Conservation (phyloP, 495 filamentous ascomycete genomes). For the Rhizodiscina lignyota region DNA sequence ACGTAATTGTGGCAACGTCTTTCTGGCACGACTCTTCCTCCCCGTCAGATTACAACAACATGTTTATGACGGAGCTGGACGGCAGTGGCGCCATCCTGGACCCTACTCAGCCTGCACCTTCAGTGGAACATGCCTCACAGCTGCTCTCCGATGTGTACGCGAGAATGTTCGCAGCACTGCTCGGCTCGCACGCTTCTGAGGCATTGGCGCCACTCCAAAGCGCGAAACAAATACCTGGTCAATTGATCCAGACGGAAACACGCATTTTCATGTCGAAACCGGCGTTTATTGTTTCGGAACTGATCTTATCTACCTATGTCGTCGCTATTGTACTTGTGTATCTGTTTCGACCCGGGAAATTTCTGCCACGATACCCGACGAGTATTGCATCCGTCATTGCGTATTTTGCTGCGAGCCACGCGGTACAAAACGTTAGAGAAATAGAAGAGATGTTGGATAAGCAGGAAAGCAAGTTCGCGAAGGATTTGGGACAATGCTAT, state of each 20-base stretch:
- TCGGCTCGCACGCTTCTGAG: constrained; percentile 13
- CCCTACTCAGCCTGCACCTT: constrained; percentile 12
- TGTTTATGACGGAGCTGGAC: constrained; percentile 12
- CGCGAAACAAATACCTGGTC: not conserved
- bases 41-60: constrained; percentile 20
- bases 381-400: constrained; percentile 23
- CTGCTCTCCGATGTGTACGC: constrained; percentile 13
- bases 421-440: constrained; percentile 5
- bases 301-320: constrained; percentile 19
- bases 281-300: constrained; percentile 18
- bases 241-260: too few species aligned
- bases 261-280: constrained; percentile 23
- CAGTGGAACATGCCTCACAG: constrained; percentile 7
- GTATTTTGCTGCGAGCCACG: constrained; percentile 7
- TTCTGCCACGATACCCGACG: constrained; percentile 24
- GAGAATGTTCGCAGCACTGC: constrained; percentile 20
- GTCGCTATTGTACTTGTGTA: constrained; percentile 21
- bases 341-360: constrained; percentile 10
- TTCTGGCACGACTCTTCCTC: constrained; percentile 27
- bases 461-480: constrained; percentile 1
- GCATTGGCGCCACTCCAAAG: not conserved
- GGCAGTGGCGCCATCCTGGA: constrained; percentile 17
- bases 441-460: constrained; percentile 3
- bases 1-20: too few species aligned
- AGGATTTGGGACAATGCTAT: constrained; percentile 13